Conservation (phyloP, 2,329 filamentous ascomycete species). For the Scytalidium sp. region DNA sequence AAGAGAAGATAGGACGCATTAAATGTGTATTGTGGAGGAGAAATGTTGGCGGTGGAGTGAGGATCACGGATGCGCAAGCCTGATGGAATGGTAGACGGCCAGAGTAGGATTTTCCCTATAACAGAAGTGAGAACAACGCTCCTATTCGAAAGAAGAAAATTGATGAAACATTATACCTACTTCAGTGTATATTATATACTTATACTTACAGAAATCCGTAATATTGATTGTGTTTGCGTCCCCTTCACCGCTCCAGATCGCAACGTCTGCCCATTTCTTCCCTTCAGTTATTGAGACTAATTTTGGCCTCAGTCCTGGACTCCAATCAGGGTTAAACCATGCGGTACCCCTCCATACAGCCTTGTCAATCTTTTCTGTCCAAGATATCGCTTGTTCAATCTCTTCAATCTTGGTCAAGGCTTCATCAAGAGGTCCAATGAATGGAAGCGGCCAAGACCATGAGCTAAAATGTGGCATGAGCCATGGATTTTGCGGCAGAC, state of each 20-base stretch:
- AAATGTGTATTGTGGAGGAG: slow-evolving; percentile 46
- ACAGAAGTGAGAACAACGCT: background rate
- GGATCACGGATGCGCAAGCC: slow-evolving; percentile 42
- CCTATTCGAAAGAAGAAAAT: background rate
- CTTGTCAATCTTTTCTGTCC: slow-evolving; percentile 30
- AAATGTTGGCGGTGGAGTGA: slow-evolving; percentile 43
- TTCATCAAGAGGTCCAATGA: slow-evolving; percentile 39
- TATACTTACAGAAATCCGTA: slow-evolving; percentile 45
- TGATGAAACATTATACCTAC: slow-evolving; percentile 2
- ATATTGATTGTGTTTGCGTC: slow-evolving; percentile 38
- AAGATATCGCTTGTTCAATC: slow-evolving; percentile 28
- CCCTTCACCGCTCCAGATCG: slow-evolving; percentile 18
- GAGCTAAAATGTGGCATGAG: slow-evolving; percentile 51
- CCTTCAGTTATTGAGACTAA: slow-evolving; percentile 11
- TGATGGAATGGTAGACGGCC: slow-evolving; percentile 46
- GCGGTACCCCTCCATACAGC: slow-evolving; percentile 47
- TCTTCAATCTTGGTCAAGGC: slow-evolving; percentile 33
- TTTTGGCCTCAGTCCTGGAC: background rate
- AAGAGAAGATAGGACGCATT: slow-evolving; percentile 37
- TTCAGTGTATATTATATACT: slow-evolving; percentile 46
- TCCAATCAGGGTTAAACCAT: slow-evolving; percentile 35
- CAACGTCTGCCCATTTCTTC: slow-evolving; percentile 41
- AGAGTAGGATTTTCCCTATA: slow-evolving; percentile 41
- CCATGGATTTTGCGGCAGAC: slow-evolving; percentile 33
- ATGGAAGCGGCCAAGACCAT: slow-evolving; percentile 47